These are phyloP conservation scores for Fusarium xyrophilum DNA, from an alignment of 2,329 filamentous ascomycete genomes.

Conservation along the genomic window DNA sequence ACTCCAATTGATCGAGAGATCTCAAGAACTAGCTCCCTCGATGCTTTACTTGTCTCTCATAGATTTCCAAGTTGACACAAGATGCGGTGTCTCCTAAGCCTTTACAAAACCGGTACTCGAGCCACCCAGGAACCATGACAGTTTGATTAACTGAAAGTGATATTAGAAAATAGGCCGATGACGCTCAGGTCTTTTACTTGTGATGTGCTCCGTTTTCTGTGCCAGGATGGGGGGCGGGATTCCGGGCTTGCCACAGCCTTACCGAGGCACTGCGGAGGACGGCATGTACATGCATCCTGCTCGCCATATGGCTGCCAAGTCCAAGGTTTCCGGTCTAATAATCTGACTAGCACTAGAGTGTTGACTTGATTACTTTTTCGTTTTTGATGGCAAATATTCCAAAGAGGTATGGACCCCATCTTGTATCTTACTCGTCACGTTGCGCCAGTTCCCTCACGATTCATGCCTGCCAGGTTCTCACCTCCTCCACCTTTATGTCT, in stretches of 20 bases:
- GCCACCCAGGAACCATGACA: fast-evolving
- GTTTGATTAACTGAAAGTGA: fast-evolving
- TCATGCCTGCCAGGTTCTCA: too few species aligned
- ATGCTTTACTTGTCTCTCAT: fast-evolving
- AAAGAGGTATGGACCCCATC: too few species aligned
- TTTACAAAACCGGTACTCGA: fast-evolving
- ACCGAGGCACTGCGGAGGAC: not conserved
- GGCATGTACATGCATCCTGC: too few species aligned
- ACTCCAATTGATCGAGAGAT: fast-evolving
- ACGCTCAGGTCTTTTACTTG: fast-evolving
- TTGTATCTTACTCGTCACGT: too few species aligned
- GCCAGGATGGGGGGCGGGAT: fast-evolving
- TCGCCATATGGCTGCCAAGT: too few species aligned
- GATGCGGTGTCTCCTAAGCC: fast-evolving
- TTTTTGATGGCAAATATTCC: too few species aligned
- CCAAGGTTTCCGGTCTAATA: too few species aligned
- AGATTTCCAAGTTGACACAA: not conserved
- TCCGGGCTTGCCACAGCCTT: not conserved
- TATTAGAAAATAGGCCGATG: fast-evolving
- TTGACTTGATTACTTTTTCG: too few species aligned
- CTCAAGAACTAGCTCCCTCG: fast-evolving
- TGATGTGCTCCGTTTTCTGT: fast-evolving
- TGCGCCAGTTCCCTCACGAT: too few species aligned
- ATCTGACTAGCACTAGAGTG: too few species aligned
- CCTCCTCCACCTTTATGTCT: too few species aligned